A percentile compares a stretch with the other conserved stretches of the same genome.
phyloP scores from a whole-genome alignment of 2,329 filamentous ascomycete species.

The Hypoxylon sp. region DNA sequence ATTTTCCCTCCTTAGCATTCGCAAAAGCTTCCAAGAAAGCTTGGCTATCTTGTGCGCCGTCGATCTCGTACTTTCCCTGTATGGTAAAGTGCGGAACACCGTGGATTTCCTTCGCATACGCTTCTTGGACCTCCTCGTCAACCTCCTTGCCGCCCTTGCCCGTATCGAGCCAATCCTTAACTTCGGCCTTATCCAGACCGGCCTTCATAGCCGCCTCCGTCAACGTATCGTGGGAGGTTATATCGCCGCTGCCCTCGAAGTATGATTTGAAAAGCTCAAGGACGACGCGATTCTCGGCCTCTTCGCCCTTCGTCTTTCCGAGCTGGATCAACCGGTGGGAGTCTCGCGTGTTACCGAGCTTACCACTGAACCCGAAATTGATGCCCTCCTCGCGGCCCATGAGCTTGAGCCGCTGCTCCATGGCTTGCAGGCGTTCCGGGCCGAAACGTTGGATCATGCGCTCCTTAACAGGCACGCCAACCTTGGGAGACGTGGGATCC shows the following conservation, averaged over 20 bases:
- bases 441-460: constrained; percentile 76
- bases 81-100: constrained; percentile 78
- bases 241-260: constrained; percentile 69
- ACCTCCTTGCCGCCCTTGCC: constrained; percentile 59
- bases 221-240: constrained; percentile 63
- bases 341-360: constrained; percentile 81
- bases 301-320: constrained; percentile 63
- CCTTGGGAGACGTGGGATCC: constrained; percentile 69
- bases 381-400: constrained; percentile 76
- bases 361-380: constrained; percentile 76
- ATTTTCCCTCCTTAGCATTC: constrained; percentile 53
- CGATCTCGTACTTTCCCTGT: constrained; percentile 70
- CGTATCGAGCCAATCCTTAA: constrained; percentile 53
- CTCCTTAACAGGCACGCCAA: constrained; percentile 58
- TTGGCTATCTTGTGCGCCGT: constrained; percentile 73
- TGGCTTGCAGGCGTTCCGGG: constrained; percentile 66
- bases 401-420: constrained; percentile 67
- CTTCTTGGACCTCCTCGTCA: constrained; percentile 60
- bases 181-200: constrained; percentile 61
- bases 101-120: constrained; percentile 61
- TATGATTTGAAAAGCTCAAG: constrained; percentile 69
- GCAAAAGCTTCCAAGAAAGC: constrained; percentile 73
- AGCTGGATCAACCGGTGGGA: constrained; percentile 82
- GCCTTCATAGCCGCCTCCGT: constrained; percentile 60
- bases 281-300: constrained; percentile 67